phyloP scores from a whole-genome alignment of 495 filamentous ascomycete species.

The Talaromyces stipitatus region DNA sequence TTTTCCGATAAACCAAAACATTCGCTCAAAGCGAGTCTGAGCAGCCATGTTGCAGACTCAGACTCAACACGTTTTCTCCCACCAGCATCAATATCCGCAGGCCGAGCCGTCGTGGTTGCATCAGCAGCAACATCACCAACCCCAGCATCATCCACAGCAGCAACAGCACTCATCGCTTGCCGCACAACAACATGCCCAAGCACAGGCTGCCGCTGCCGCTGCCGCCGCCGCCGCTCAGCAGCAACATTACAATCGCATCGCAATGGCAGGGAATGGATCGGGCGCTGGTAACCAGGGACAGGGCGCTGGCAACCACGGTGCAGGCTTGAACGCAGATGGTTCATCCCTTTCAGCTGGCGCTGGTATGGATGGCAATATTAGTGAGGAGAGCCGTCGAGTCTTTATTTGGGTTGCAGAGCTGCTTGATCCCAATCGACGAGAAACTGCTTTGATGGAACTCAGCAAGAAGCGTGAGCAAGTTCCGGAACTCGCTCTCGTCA shows the following conservation, averaged over 20 bases:
- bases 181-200: conserved; percentile 51
- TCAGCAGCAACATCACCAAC: conserved; percentile 52
- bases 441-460: conserved; percentile 87
- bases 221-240: conserved; percentile 61
- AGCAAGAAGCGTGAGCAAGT: conserved; percentile 99
- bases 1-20: neutral
- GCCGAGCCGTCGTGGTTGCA: conserved; percentile 75
- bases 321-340: conserved; percentile 43
- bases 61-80: conserved; percentile 57
- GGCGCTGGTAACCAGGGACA: conserved; percentile 22
- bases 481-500: conserved; percentile 87
- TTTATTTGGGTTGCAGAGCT: conserved; percentile 91
- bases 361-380: conserved; percentile 52
- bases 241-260: conserved; percentile 73
- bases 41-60: conserved; percentile 43
- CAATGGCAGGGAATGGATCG: conserved; percentile 44
- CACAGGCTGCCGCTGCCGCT: conserved; percentile 54
- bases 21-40: neutral
- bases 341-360: conserved; percentile 37
- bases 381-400: conserved; percentile 87
- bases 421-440: conserved; percentile 76
- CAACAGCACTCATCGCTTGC: conserved; percentile 39
- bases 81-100: conserved; percentile 76
- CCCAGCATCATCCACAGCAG: conserved; percentile 49
- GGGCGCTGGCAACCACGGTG: conserved; percentile 25